These are phyloP conservation scores for Pneumocystis jirovecii DNA, from an alignment of 1,139 yeast genomes.

Conservation along the genomic window DNA sequence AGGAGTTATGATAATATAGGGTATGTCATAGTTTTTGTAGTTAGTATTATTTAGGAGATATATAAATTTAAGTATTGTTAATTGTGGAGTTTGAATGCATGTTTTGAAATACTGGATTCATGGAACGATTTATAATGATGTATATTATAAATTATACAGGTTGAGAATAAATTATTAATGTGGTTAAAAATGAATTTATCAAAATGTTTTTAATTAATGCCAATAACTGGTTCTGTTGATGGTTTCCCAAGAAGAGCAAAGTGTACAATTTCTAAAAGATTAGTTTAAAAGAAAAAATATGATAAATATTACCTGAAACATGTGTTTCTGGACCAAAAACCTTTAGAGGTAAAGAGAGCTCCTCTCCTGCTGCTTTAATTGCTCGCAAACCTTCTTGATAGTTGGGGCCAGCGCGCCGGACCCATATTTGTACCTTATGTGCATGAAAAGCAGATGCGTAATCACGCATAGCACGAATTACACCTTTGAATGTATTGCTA, in stretches of 20 bases:
- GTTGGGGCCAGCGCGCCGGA: constrained; percentile 36
- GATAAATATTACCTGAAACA: constrained; percentile 27
- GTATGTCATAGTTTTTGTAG: background rate
- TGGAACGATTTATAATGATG: background rate
- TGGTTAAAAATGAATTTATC: background rate
- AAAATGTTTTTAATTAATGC: background rate
- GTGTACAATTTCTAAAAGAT: constrained; percentile 12
- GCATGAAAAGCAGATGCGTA: constrained; percentile 25
- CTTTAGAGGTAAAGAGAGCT: constrained; percentile 33
- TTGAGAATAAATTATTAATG: background rate
- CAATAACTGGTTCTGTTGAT: background rate
- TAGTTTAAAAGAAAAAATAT: constrained; percentile 21
- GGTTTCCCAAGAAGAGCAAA: constrained; percentile 25
- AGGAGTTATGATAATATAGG: background rate
- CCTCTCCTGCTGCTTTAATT: constrained; percentile 32
- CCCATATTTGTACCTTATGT: constrained; percentile 31
- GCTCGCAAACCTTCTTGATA: constrained; percentile 19
- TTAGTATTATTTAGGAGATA: background rate
- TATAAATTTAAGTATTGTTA: background rate
- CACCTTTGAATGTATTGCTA: constrained; percentile 35
- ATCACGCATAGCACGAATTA: constrained; percentile 34
- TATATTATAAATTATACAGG: background rate
- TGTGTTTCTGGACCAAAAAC: constrained; percentile 38
- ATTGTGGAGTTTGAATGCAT: background rate
- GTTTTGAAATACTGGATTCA: background rate